Percentiles rank a stretch among this genome's conserved stretches.
These are phyloP conservation scores for Diatrype stigma DNA, from an alignment of 2,329 filamentous ascomycete genomes.

Conservation along the genomic window DNA sequence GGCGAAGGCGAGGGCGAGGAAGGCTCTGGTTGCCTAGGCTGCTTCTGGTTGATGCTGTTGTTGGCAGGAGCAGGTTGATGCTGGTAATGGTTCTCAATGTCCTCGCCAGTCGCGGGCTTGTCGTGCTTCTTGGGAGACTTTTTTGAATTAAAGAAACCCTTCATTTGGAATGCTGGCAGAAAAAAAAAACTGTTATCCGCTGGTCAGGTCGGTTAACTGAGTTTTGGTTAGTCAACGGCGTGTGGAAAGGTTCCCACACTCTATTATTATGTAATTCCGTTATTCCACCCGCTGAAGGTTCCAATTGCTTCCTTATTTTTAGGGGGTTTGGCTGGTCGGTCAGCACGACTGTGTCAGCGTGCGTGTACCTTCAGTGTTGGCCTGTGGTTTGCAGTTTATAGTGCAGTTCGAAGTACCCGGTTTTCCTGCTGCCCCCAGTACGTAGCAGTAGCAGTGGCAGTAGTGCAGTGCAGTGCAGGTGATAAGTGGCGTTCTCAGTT, in stretches of 20 bases:
- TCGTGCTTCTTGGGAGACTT: constrained; percentile 29
- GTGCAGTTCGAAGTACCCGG: not conserved
- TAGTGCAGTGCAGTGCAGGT: too few relatives aligned
- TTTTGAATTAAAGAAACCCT: constrained; percentile 31
- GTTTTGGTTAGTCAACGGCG: not conserved
- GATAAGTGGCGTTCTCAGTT: too few relatives aligned
- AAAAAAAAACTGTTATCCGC: not conserved
- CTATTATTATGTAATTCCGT: constrained; percentile 19
- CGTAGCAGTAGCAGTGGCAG: not conserved
- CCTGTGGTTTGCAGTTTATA: not conserved
- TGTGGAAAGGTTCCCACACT: constrained; percentile 13
- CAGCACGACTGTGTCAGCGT: not conserved
- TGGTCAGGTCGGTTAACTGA: not conserved
- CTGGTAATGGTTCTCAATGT: constrained; percentile 21
- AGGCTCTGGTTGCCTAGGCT: not conserved
- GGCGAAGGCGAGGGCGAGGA: not conserved
- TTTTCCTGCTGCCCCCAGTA: not conserved
- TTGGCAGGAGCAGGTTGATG: constrained; percentile 12
- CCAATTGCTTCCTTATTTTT: constrained; percentile 9
- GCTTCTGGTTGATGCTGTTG: not conserved
- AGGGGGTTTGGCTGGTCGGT: not conserved
- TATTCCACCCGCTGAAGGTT: constrained; percentile 12
- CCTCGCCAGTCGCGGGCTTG: constrained; percentile 27
- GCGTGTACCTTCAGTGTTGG: too few relatives aligned
- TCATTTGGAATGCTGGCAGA: constrained; percentile 25